These are phyloP conservation scores for Penicillium concentricum DNA, from an alignment of 2,329 filamentous ascomycete genomes.

Conservation along the genomic window DNA sequence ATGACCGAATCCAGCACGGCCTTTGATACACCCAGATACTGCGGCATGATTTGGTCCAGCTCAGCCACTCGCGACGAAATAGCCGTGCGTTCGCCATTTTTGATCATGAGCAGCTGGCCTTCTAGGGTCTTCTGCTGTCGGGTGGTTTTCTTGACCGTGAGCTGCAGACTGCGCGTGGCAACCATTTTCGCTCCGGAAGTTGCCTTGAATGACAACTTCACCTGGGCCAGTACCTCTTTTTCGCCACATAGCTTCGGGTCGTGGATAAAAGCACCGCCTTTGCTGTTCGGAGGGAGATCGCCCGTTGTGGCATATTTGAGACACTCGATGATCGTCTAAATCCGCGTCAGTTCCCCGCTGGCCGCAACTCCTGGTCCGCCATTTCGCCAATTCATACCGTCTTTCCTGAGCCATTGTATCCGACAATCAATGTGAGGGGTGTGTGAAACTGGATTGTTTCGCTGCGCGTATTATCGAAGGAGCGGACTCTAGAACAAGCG, in stretches of 20 bases:
- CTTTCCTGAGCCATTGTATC: constrained; percentile 96
- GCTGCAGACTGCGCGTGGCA: constrained; percentile 76
- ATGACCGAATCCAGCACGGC: constrained; percentile 93
- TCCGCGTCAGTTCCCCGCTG: constrained; percentile 8
- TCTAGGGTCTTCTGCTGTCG: constrained; percentile 82
- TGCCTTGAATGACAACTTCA: constrained; percentile 82
- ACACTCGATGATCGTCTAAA: constrained; percentile 88
- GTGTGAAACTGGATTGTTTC: constrained; percentile 86
- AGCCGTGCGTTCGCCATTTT: constrained; percentile 74
- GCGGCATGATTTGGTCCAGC: constrained; percentile 78
- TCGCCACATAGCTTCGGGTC: constrained; percentile 87
- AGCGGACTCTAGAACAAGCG: constrained; percentile 61
- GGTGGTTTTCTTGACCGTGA: constrained; percentile 79
- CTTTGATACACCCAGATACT: constrained; percentile 82
- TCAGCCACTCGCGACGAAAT: constrained; percentile 79
- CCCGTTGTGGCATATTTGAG: constrained; percentile 98
- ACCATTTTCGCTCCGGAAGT: constrained; percentile 79
- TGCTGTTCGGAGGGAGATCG: constrained; percentile 85
- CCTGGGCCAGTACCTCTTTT: constrained; percentile 84
- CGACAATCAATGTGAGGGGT: constrained; percentile 92
- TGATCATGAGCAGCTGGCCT: constrained; percentile 70
- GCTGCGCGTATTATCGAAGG: constrained; percentile 72
- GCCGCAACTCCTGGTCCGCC: not conserved
- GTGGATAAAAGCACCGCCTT: constrained; percentile 89
- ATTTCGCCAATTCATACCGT: constrained; percentile 56